phyloP scores from a whole-genome alignment of 2,329 filamentous ascomycete species.

The Fusarium succisae region DNA sequence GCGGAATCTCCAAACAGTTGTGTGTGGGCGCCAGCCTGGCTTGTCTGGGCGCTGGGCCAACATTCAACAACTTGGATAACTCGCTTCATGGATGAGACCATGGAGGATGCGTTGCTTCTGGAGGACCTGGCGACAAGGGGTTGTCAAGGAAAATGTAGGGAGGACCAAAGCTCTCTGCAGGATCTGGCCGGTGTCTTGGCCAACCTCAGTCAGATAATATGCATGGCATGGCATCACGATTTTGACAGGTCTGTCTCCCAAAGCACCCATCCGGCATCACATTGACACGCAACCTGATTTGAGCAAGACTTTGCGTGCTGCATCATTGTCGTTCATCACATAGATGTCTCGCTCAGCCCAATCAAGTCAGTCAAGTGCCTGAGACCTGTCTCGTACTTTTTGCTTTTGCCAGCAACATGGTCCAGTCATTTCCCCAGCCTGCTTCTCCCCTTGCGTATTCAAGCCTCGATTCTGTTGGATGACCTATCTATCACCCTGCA shows the following conservation, averaged over 20 bases:
- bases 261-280: not conserved
- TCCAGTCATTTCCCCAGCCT: not conserved
- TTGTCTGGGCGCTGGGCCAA: not conserved
- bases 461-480: slow-evolving; percentile 3
- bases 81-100: not conserved
- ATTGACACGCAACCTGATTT: not conserved
- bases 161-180: slow-evolving; percentile 9
- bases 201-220: not conserved
- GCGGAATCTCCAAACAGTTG: slow-evolving; percentile 4
- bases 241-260: not conserved
- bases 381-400: slow-evolving; percentile 14
- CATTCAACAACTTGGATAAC: not conserved
- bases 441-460: slow-evolving; percentile 22
- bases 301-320: not conserved
- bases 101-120: not conserved
- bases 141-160: not conserved
- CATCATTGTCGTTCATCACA: not conserved
- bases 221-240: not conserved
- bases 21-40: not conserved
- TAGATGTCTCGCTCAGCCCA: slow-evolving; percentile 11
- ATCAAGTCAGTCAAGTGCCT: slow-evolving; percentile 30
- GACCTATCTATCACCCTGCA: not conserved
- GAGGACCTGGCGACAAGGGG: not conserved
- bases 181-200: not conserved
- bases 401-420: slow-evolving; percentile 19